Evolutionary conservation across 1,139 yeast species (phyloP), one percentile per base, ranked within the genome.

Genomic region (Protomyces inouyei): DNA sequence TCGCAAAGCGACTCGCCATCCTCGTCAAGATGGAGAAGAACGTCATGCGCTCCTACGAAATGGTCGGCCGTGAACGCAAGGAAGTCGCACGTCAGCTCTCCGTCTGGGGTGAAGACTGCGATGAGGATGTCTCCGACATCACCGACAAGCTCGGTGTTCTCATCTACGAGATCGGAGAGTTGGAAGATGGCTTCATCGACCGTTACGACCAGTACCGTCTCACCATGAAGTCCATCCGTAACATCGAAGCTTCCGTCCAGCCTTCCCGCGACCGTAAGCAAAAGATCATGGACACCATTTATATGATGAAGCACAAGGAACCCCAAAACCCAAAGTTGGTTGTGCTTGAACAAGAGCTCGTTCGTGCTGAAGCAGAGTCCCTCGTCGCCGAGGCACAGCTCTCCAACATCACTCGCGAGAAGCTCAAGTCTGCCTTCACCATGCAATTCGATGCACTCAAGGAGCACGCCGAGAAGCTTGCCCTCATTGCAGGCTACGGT

Each of bases 341-440:
- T 69, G 91, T 92, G 65, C 84, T 93, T 76, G 98, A 93, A 82
- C 98, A 93, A 81, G 98, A 93, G 80, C 84, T 93, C 77, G 98
- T 93, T 70, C 88, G 98, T 79, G 97, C 98, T 61, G 98, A 93
- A 82, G 98, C 98, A 71, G 98, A 93, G 81, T 90, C 97, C 61
- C 85, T 93, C 73, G 98, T 93, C 73, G 98, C 98, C 67, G 98
- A 93, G 82, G 98, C 98, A 65, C 98, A 93, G 82, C 85, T 93
- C 76, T 88, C 97, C 69, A 93, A 93, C 82, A 93, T 93, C 79
- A 93, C 98, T 72, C 88, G 98, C 79, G 97, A 93, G 79, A 91
- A 92, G 83, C 84, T 93, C 78, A 92, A 95, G 85, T 95, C 96
- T 72, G 96, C 98, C 64, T 93, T 87, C 85, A 87, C 89, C 81